These are phyloP conservation scores for Starmerella floricola DNA, from an alignment of 805 yeast species.

Conservation along the genomic window DNA sequence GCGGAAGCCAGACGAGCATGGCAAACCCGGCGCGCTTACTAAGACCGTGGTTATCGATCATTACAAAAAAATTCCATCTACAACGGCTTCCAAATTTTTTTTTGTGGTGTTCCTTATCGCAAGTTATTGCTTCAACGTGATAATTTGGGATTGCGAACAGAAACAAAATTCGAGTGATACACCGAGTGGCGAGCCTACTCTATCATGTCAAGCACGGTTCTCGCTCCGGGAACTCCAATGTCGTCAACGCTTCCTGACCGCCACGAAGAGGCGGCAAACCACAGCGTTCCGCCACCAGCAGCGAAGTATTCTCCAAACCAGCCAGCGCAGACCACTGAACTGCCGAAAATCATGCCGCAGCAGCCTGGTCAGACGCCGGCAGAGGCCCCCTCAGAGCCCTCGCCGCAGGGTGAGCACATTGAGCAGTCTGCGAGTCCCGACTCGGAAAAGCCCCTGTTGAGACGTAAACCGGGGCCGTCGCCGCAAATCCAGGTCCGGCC, in stretches of 20 bases:
- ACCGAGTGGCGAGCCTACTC: neutral
- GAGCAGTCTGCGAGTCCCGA: too few species aligned
- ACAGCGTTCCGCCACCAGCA: too few species aligned
- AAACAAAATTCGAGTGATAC: too few species aligned
- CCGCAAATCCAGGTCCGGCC: conserved; percentile 19
- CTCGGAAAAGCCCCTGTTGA: conserved; percentile 6
- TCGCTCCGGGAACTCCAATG: conserved; percentile 3
- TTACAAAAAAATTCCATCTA: too few species aligned
- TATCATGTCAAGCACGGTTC: conserved; percentile 8
- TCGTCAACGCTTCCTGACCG: conserved; percentile 3
- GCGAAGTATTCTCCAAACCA: neutral
- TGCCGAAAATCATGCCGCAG: neutral
- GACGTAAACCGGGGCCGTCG: conserved; percentile 15
- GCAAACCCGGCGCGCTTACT: too few species aligned
- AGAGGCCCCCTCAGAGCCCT: too few species aligned
- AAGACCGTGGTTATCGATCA: too few species aligned
- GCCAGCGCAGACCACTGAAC: neutral
- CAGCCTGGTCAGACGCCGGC: neutral
- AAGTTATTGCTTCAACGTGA: neutral
- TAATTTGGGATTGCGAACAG: too few species aligned
- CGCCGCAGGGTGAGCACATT: too few species aligned
- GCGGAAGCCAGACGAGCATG: too few species aligned
- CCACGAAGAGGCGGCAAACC: neutral
- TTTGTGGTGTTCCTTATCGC: neutral
- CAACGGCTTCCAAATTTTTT: neutral